phyloP scores from a whole-genome alignment of 2,329 filamentous ascomycete genomes.

The Rutstroemia sp. region DNA sequence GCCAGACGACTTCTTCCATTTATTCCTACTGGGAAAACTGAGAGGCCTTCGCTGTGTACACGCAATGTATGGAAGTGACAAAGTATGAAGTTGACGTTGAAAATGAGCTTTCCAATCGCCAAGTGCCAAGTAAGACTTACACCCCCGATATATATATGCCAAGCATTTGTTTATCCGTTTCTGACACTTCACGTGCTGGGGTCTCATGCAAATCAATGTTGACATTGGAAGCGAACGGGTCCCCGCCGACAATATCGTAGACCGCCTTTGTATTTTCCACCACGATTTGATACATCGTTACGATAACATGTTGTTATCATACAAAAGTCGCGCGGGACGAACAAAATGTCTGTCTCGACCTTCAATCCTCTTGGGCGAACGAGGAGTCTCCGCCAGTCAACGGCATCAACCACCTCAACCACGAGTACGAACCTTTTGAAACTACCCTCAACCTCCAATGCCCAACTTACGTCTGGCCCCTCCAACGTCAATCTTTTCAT shows the following conservation, averaged over 20 bases:
- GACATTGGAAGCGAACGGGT: too few relatives aligned
- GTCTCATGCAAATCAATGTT: neutral
- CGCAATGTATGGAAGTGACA: neutral
- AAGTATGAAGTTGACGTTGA: neutral
- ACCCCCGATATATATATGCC: neutral
- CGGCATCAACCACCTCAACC: conserved; percentile 8
- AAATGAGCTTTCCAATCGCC: neutral
- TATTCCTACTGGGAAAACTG: too few relatives aligned
- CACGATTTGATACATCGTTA: neutral
- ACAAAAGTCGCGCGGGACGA: neutral
- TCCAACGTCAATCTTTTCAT: conserved; percentile 62
- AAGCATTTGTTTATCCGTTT: neutral
- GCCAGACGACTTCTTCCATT: too few relatives aligned
- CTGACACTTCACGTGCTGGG: neutral
- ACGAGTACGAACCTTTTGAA: conserved; percentile 16
- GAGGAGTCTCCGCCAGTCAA: conserved; percentile 19
- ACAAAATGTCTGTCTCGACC: conserved; percentile 21
- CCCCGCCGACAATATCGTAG: neutral
- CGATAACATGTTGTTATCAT: conserved; percentile 11
- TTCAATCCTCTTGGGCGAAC: conserved; percentile 18
- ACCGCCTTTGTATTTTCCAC: conserved; percentile 5
- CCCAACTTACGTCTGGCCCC: conserved; percentile 28
- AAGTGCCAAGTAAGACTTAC: neutral
- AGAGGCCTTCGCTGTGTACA: too few relatives aligned
- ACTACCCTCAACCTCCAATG: conserved; percentile 9